Conservation (phyloP, 192 early-diverging fungal species). For the Coemansia javaensis region DNA sequence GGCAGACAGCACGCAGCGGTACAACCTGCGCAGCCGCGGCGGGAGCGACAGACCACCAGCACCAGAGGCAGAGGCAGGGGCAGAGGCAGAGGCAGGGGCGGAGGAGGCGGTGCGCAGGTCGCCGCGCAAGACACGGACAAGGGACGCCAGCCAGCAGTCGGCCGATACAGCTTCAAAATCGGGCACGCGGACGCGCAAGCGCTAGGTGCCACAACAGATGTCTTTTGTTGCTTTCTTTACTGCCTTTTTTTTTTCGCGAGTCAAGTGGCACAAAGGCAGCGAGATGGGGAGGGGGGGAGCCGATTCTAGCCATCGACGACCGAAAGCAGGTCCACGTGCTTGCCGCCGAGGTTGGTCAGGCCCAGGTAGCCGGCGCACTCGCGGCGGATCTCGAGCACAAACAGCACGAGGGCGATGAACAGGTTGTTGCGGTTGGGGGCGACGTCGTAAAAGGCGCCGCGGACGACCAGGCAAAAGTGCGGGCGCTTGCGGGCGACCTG, state of each 20-base stretch:
- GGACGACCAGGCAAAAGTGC: constrained; percentile 54
- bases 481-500: constrained; percentile 51
- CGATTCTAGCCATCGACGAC: constrained; percentile 47
- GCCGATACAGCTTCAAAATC: constrained; percentile 4
- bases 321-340: constrained; percentile 51
- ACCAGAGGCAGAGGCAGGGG: too few relatives aligned
- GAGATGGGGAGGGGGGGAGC: too few relatives aligned
- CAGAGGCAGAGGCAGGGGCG: too few relatives aligned
- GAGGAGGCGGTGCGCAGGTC: too few relatives aligned
- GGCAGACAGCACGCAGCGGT: constrained; percentile 1
- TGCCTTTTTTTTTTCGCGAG: neutral
- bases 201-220: neutral
- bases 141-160: neutral
- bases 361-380: constrained; percentile 57
- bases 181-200: constrained; percentile 24
- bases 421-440: constrained; percentile 46
- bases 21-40: constrained; percentile 28
- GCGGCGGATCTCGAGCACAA: constrained; percentile 54
- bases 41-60: too few relatives aligned
- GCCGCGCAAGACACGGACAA: too few relatives aligned
- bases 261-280: too few relatives aligned
- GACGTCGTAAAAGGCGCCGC: constrained; percentile 55
- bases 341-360: constrained; percentile 53
- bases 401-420: constrained; percentile 49
- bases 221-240: neutral